phyloP scores from a whole-genome alignment of 495 filamentous ascomycete genomes.

The Entonaema liquescens region DNA sequence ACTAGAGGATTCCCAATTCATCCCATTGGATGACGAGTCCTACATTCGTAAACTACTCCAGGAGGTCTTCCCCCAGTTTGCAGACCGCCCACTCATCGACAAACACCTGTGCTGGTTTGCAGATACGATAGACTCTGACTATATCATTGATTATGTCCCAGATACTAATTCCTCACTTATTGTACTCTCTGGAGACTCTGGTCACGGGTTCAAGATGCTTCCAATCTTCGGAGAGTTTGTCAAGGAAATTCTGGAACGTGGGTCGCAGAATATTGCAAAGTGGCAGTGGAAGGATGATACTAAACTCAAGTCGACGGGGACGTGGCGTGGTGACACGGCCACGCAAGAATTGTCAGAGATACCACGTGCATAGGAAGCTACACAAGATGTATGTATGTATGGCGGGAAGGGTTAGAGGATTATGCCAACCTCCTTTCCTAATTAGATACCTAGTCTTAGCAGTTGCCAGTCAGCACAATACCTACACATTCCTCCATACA shows the following conservation, averaged over 20 bases:
- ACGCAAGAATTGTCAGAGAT: neutral
- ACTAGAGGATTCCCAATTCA: conserved; percentile 48
- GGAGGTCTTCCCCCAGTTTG: conserved; percentile 59
- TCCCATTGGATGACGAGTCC: conserved; percentile 58
- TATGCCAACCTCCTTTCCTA: neutral
- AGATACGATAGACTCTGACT: conserved; percentile 62
- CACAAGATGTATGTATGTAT: neutral
- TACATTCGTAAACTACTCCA: conserved; percentile 53
- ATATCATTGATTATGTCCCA: conserved; percentile 62
- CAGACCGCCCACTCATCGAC: conserved; percentile 56
- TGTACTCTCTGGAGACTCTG: conserved; percentile 60
- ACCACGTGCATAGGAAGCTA: neutral
- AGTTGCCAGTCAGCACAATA: neutral
- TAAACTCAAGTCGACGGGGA: neutral
- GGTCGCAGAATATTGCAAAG: conserved; percentile 46
- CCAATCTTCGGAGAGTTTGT: conserved; percentile 62
- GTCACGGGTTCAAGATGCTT: conserved; percentile 64
- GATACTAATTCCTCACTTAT: conserved; percentile 47
- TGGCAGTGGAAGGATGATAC: conserved; percentile 57
- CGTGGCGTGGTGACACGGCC: conserved; percentile 13
- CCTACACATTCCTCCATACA: neutral
- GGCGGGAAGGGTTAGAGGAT: neutral
- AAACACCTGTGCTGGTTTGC: conserved; percentile 64
- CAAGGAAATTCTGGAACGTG: conserved; percentile 47
- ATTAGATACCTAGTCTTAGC: neutral